Evolutionary conservation across 768 basidiomycete species (phyloP), one percentile per base, ranked within the genome.

Genomic region (Tulasnella sp.): DNA sequence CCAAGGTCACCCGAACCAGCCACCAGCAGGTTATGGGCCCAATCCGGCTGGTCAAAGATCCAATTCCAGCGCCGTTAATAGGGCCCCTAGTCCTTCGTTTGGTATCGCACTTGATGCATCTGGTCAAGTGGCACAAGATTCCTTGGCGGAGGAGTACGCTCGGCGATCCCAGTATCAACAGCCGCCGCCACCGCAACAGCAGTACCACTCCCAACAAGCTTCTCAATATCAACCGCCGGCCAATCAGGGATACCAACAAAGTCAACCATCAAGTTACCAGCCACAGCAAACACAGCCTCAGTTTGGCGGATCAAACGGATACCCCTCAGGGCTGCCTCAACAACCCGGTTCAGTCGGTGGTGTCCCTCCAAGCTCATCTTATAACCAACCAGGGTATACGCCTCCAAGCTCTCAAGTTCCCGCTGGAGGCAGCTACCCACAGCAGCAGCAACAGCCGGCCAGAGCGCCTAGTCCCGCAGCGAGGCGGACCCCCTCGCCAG

Each of bases 21-120:
- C 75, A 77, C 73, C 75, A 52, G 39, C 78, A 49, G 79, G 76
- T 36, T 79, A 78, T 22, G 79, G 78, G 76, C 80, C 67, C 74
- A 58, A 29, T 79, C 78, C 72, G 12, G 72, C 79, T 39, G 76
- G 79, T 74, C 78, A 78, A 72, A 80, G 80, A 12, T 76, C 77
- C 68, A 76, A 80, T 84, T 64, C 84, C 82, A 71, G 85, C 36
- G 49, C 58, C 19, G 76, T 25, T 38, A 67, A 52, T 81, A 42
- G 38, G 78, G 84, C 80, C 37, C 83, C 91, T 17, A 93, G 91
- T 76, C 91, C 91, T 9, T 38, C 81, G n/a, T 86, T 93, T 3
- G 94, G 96, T 3, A 96, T 97, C 77, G 87, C 89, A 2, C 85
- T 97, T 2, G 94, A 94, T 78, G 90, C 91, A 0, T 88, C 85